Percentiles rank a stretch among this genome's conserved stretches.
Evolutionary conservation across 306 rosid species (phyloP).

Genomic region (Rosa lucieae): DNA sequence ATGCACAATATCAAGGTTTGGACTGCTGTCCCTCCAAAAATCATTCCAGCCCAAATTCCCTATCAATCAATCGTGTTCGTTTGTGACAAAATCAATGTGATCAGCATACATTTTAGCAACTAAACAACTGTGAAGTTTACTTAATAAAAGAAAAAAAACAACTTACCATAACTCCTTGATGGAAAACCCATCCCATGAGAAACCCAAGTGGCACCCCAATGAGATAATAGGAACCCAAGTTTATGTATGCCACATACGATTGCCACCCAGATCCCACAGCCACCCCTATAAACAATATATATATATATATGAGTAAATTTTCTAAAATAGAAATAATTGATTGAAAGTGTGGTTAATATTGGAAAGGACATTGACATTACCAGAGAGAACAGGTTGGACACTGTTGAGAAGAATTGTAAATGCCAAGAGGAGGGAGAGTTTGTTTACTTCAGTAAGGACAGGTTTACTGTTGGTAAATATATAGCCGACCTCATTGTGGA

Average conservation of each 20-base stretch:
- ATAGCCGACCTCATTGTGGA: conserved; percentile 49
- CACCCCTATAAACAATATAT: conserved; percentile 41
- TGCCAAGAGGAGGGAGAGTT: conserved; percentile 61
- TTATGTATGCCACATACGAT: conserved; percentile 77
- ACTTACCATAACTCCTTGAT: conserved; percentile 72
- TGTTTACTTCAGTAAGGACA: conserved; percentile 54
- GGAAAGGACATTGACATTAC: conserved; percentile 12
- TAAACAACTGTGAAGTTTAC: background rate
- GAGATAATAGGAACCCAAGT: conserved; percentile 74
- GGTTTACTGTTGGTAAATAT: conserved; percentile 56
- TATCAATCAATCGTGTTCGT: conserved; percentile 5
- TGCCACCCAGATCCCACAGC: conserved; percentile 98
- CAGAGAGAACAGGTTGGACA: conserved; percentile 80
- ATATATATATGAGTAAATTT: background rate
- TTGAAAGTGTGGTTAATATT: background rate
- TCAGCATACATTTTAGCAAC: background rate
- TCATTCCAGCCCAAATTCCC: conserved; percentile 77
- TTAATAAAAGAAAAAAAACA: background rate
- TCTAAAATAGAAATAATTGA: background rate
- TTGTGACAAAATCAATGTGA: background rate
- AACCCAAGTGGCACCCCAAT: conserved; percentile 78
- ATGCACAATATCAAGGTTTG: conserved; percentile 54
- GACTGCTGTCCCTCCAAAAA: conserved; percentile 61
- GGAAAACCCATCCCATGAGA: conserved; percentile 65
- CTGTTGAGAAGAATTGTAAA: conserved; percentile 75